A percentile compares a stretch with the other conserved stretches of the same genome.
phyloP scores from a whole-genome alignment of 208 protist genomes.

The Leishmania mexicana region DNA sequence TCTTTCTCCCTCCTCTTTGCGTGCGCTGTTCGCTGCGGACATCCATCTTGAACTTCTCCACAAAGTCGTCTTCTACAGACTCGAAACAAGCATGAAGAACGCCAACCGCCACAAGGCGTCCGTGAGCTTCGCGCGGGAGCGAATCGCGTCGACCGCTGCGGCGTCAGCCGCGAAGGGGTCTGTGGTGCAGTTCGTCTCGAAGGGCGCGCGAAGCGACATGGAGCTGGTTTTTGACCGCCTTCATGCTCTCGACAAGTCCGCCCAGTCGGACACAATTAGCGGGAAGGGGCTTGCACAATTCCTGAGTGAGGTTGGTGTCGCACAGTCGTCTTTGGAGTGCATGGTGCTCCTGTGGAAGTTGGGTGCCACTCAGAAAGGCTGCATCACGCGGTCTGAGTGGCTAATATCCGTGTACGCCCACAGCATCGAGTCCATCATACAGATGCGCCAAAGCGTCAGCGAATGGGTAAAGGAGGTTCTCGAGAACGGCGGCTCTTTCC shows the following conservation, averaged over 20 bases:
- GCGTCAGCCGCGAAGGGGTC: conserved; percentile 1
- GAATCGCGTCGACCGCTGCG: neutral
- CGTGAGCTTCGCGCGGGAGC: conserved; percentile 11
- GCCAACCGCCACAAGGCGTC: neutral
- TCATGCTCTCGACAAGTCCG: conserved; percentile 40
- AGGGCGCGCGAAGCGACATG: conserved; percentile 51
- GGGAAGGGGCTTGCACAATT: conserved; percentile 63
- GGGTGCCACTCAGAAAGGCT: conserved; percentile 45
- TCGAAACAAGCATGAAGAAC: conserved; percentile 2
- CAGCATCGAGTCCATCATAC: conserved; percentile 44
- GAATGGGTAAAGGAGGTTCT: conserved; percentile 69
- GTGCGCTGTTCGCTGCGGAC: neutral
- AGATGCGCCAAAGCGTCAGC: conserved; percentile 45
- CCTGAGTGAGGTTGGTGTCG: conserved; percentile 53
- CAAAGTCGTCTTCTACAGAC: neutral
- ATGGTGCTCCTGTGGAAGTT: conserved; percentile 83
- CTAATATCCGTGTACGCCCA: conserved; percentile 60
- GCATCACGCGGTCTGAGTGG: conserved; percentile 76
- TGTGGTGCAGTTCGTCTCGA: conserved; percentile 13
- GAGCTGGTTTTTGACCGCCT: conserved; percentile 65
- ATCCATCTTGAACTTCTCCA: neutral
- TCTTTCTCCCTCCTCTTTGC: neutral
- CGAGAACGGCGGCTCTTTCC: conserved; percentile 37
- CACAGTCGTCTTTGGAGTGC: conserved; percentile 49
- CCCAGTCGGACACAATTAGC: conserved; percentile 49